Conservation (phyloP, 805 yeast genomes). For the Pichia heedii region DNA sequence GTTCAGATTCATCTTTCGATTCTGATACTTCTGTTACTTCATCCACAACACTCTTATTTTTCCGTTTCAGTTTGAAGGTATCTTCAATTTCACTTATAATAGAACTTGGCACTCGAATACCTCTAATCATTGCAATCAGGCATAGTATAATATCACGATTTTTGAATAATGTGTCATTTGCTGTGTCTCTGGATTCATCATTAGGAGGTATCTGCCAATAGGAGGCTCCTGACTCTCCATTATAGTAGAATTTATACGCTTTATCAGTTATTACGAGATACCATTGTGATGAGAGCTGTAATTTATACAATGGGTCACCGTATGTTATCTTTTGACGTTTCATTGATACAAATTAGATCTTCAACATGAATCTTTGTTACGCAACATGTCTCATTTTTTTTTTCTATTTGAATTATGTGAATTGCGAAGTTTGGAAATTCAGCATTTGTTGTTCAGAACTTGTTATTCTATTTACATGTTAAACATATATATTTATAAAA, state of each 20-base stretch:
- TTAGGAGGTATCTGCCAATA: constrained; percentile 17
- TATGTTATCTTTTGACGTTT: neutral
- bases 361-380: too few relatives aligned
- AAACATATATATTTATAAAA: too few relatives aligned
- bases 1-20: neutral
- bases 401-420: too few relatives aligned
- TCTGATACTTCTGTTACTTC: neutral
- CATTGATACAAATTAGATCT: too few relatives aligned
- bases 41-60: neutral
- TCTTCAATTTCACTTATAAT: neutral
- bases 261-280: constrained; percentile 14
- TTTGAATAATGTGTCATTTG: constrained; percentile 2
- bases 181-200: constrained; percentile 2
- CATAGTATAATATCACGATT: constrained; percentile 10
- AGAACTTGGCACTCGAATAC: constrained; percentile 2
- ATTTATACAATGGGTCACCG: constrained; percentile 4
- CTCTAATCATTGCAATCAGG: constrained; percentile 14
- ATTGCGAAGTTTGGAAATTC: too few relatives aligned
- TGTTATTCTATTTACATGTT: neutral
- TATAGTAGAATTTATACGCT: constrained; percentile 20
- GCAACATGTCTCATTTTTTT: too few relatives aligned
- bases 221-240: constrained; percentile 9
- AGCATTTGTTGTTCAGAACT: too few relatives aligned
- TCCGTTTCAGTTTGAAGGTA: neutral
- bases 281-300: constrained; percentile 17